A percentile compares a stretch with the other conserved stretches of the same genome.
Conservation (phyloP, 768 basidiomycete genomes). For the Boletus pseudopeckii region DNA sequence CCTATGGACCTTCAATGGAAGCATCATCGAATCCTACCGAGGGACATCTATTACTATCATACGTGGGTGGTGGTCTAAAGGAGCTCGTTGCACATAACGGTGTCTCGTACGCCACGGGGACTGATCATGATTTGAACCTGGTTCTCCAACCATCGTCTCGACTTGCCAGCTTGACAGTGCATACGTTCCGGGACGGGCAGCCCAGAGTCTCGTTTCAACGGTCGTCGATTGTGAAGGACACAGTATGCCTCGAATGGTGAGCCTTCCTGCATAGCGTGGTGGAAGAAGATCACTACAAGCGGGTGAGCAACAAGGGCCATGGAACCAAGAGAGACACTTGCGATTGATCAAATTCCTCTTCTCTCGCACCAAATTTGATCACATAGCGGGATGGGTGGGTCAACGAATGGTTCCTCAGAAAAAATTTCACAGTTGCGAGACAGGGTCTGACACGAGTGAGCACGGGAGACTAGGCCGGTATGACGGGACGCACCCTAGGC, state of each 20-base stretch:
- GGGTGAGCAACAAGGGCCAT: constrained; percentile 7
- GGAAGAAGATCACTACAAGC: constrained; percentile 40
- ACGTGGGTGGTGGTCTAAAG: constrained; percentile 25
- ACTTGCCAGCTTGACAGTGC: constrained; percentile 64
- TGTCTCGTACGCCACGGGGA: constrained; percentile 35
- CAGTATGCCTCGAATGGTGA: constrained; percentile 61
- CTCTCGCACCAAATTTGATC: constrained; percentile 42
- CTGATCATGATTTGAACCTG: constrained; percentile 5
- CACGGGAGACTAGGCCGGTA: not conserved
- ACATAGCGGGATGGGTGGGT: constrained; percentile 57
- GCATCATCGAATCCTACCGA: constrained; percentile 4
- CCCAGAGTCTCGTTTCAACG: constrained; percentile 54
- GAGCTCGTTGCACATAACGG: constrained; percentile 39
- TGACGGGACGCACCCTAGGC: constrained; percentile 52
- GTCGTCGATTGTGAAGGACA: constrained; percentile 43
- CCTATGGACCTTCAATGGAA: constrained; percentile 2
- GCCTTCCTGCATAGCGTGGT: constrained; percentile 62
- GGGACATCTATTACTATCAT: constrained; percentile 33
- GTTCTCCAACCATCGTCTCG: constrained; percentile 60
- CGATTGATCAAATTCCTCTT: constrained; percentile 22
- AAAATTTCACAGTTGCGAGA: constrained; percentile 50
- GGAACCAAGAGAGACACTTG: constrained; percentile 7
- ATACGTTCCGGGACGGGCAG: constrained; percentile 62
- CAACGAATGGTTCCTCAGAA: constrained; percentile 69
- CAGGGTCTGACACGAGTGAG: constrained; percentile 46